Base-by-base conservation (phyloP, 768 basidiomycete genomes). In the Atractiella rhizophila region DNA sequence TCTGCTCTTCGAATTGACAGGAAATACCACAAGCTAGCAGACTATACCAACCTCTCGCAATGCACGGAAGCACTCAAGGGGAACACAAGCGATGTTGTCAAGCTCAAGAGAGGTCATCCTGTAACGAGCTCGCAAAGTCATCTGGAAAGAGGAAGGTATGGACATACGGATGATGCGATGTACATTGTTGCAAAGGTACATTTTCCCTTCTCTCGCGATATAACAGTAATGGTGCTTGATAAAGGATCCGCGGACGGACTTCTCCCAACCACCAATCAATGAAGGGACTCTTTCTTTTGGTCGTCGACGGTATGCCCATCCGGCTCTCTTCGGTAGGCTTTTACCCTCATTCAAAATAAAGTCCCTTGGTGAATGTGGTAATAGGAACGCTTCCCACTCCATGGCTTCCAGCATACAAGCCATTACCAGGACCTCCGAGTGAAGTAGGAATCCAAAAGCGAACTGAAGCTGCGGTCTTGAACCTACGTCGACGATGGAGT, bases 201-300 rank as follows among this genome's bases (percentile, higher is more conserved):
- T 1, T 10, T 18, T 3, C 6, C 13, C 31, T 4, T 28, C 27
- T 50, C 65, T 77, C 26, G 86, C 83, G 15, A 80, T 86, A 60
- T 86, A 86, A 13, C 5, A 2, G 31, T 19, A 29, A 35, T 16
- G 40, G 48, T 31, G 51, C 37, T 33, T n/a, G n/a, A 23, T 20
- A 19, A 27, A 37, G 23, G 29, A 25, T 27, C 13, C 31, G 3
- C 16, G 15, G 25, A 43, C 44, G 37, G 49, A 47, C 31, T 51
- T 85, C 76, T 83, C 81, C 0, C 88, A 96, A 58, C 86, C 88
- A 0, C 88, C 88, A 0, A 85, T 96, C 80, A 18, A 64, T 96
- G 12, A 88, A 88, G 80, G 81, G 19, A 36, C 46, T 35, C 18
- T 51, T 35, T 38, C 26, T 19, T 19, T 33, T n/a, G 83, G 83